Percentiles rank a stretch among this genome's conserved stretches.
These are phyloP conservation scores for Yamadazyma olivae DNA, from an alignment of 805 yeast species.

Conservation along the genomic window DNA sequence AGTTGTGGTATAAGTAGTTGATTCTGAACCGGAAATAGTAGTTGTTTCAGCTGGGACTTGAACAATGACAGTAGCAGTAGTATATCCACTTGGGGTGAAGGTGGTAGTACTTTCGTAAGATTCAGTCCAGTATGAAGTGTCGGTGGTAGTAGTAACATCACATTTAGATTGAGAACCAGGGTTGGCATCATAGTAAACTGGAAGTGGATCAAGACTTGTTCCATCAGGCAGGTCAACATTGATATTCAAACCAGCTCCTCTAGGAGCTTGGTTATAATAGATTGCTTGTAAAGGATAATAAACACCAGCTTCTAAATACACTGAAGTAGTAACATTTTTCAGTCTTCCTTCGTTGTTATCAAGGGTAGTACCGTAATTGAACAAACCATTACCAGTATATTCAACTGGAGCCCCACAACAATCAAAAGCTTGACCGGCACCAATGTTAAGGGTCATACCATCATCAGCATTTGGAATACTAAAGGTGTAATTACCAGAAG, in stretches of 20 bases:
- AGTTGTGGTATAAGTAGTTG: not conserved
- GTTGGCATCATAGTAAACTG: not conserved
- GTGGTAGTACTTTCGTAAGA: not conserved
- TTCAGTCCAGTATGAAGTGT: not conserved
- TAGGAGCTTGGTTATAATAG: not conserved
- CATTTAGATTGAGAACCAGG: not conserved
- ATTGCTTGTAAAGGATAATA: conserved; percentile 6
- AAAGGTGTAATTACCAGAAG: conserved; percentile 4
- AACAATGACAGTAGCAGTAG: not conserved
- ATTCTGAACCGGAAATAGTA: not conserved
- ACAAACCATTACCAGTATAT: not conserved
- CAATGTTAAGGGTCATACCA: not conserved
- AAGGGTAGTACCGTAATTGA: not conserved
- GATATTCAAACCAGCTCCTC: not conserved
- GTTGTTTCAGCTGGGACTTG: not conserved
- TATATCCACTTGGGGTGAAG: not conserved
- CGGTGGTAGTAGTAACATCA: not conserved
- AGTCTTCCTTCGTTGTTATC: not conserved
- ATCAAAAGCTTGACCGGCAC: conserved; percentile 4
- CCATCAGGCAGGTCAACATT: conserved; percentile 1
- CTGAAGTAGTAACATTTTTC: not conserved
- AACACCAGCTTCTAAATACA: conserved; percentile 2
- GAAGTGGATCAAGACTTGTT: not conserved
- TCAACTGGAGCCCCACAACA: conserved; percentile 3
- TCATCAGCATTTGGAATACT: conserved; percentile 2